Evolutionary conservation across 257 asterid genomes (phyloP).

Genomic region (Gentiana dahurica): DNA sequence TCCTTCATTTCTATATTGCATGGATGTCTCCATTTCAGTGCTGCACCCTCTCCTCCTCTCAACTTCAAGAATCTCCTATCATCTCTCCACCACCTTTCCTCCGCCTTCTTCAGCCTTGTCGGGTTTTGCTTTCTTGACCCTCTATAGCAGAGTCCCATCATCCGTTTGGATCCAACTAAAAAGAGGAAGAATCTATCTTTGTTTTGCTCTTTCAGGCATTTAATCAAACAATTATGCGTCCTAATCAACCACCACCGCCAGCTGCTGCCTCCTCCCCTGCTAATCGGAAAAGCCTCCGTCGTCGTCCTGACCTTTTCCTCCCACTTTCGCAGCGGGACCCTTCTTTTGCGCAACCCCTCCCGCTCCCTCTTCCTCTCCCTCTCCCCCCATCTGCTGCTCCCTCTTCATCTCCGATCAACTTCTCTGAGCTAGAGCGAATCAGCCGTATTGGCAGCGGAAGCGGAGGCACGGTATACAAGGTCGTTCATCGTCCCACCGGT

Average conservation of each 20-base stretch:
- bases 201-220: not conserved
- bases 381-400: conserved; percentile 8
- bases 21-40: not conserved
- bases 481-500: conserved; percentile 64
- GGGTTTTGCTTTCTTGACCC: not conserved
- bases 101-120: not conserved
- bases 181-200: too few species aligned
- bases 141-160: not conserved
- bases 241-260: conserved; percentile 38
- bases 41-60: too few species aligned
- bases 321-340: conserved; percentile 76
- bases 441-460: conserved; percentile 84
- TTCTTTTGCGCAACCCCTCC: conserved; percentile 35
- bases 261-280: conserved; percentile 16
- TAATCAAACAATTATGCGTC: conserved; percentile 36
- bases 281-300: conserved; percentile 23
- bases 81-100: not conserved
- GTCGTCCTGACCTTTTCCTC: conserved; percentile 49
- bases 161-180: too few species aligned
- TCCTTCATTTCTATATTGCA: not conserved
- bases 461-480: conserved; percentile 92
- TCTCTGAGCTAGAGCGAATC: conserved; percentile 67
- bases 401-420: conserved; percentile 22
- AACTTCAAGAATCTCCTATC: too few species aligned
- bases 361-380: conserved; percentile 4